These are phyloP conservation scores for Didymella sp. DNA, from an alignment of 2,329 filamentous ascomycete species.

Conservation along the genomic window DNA sequence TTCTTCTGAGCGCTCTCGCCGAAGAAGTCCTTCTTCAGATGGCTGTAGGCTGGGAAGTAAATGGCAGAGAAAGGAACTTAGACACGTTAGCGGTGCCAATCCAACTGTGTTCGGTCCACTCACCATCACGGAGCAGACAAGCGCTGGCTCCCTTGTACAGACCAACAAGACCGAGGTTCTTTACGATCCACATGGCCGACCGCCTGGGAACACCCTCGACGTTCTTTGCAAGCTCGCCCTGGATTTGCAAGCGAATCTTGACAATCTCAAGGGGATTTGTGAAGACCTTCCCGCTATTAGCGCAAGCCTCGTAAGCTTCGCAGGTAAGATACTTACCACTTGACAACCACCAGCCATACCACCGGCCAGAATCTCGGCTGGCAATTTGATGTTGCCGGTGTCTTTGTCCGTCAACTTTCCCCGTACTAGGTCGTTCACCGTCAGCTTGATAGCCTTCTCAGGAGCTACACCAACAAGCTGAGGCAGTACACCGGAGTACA, in stretches of 20 bases:
- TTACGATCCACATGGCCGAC: conserved; percentile 97
- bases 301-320: not conserved
- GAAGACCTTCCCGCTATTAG: conserved; percentile 70
- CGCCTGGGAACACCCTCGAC: conserved; percentile 82
- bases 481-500: conserved; percentile 94
- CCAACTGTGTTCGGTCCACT: conserved; percentile 15
- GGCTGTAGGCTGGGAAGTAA: conserved; percentile 96
- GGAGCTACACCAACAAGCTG: conserved; percentile 98
- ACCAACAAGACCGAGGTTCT: conserved; percentile 90
- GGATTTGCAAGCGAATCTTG: conserved; percentile 97
- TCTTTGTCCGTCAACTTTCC: conserved; percentile 75
- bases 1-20: conserved; percentile 88
- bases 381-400: conserved; percentile 72
- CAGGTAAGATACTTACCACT: conserved; percentile 70
- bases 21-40: conserved; percentile 92
- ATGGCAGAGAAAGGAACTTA: conserved; percentile 94
- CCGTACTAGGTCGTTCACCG: conserved; percentile 93
- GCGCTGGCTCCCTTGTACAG: conserved; percentile 97
- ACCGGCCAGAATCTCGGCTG: conserved; percentile 83
- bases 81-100: conserved; percentile 20
- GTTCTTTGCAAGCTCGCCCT: conserved; percentile 92
- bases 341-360: conserved; percentile 90
- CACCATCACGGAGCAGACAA: conserved; percentile 83
- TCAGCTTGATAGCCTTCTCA: conserved; percentile 99
- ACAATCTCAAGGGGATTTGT: conserved; percentile 98